Conservation (phyloP, 345 rosid genomes). For the Citrus glauca region DNA sequence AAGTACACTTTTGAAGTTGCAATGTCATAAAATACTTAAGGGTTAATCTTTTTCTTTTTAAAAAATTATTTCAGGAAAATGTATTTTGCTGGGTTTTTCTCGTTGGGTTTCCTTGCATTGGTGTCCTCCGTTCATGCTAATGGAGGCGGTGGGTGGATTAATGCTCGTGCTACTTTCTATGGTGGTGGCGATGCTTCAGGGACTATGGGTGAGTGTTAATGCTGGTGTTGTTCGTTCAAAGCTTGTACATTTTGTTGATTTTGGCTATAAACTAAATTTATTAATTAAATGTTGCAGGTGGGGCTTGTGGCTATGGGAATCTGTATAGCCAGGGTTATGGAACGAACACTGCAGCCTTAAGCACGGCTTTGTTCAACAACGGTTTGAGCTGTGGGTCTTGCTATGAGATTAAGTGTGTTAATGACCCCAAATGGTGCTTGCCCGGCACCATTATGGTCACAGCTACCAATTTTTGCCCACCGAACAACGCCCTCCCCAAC, state of each 20-base stretch:
- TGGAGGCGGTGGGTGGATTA: conserved; percentile 34
- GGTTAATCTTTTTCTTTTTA: neutral
- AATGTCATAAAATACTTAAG: neutral
- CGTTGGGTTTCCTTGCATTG: conserved; percentile 49
- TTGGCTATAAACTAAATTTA: neutral
- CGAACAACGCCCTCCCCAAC: conserved; percentile 73
- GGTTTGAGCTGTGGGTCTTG: conserved; percentile 82
- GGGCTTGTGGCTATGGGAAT: conserved; percentile 83
- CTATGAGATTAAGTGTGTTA: conserved; percentile 58
- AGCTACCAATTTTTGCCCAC: conserved; percentile 84
- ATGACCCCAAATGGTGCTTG: conserved; percentile 66
- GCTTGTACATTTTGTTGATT: too few relatives aligned
- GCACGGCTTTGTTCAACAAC: conserved; percentile 74
- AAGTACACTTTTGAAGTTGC: neutral
- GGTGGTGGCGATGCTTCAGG: conserved; percentile 62
- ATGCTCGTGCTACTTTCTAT: conserved; percentile 52
- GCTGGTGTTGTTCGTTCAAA: too few relatives aligned
- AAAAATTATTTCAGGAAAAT: conserved; percentile 35
- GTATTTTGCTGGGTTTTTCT: conserved; percentile 38
- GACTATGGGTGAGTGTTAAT: conserved; percentile 38
- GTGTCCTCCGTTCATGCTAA: conserved; percentile 41
- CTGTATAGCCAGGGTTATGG: conserved; percentile 82
- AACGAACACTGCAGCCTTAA: conserved; percentile 73
- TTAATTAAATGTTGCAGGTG: conserved; percentile 37
- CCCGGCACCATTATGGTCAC: conserved; percentile 66